Evolutionary conservation across 495 filamentous ascomycete genomes (phyloP).

Genomic region (Xylaria bambusicola): DNA sequence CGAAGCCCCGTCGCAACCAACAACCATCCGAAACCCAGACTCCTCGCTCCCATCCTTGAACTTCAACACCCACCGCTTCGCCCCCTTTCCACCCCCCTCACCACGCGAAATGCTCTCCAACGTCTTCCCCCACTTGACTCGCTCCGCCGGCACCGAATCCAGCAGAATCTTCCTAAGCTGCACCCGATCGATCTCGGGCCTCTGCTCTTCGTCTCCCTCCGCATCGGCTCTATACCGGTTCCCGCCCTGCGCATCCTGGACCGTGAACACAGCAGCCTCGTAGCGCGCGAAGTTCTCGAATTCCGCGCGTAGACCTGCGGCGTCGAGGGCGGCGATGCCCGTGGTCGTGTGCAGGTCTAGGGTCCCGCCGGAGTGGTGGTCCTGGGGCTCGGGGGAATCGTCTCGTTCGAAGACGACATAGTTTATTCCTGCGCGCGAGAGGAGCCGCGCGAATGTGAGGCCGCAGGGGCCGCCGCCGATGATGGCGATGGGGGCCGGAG

Average conservation of each 20-base stretch:
- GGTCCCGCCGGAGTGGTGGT: conserved; percentile 46
- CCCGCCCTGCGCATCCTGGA: not conserved
- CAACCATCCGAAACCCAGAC: conserved; percentile 33
- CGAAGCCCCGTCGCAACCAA: conserved; percentile 41
- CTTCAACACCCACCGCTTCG: conserved; percentile 17
- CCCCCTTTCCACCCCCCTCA: conserved; percentile 16
- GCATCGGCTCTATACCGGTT: not conserved
- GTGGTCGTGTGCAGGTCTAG: conserved; percentile 51
- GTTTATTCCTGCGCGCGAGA: conserved; percentile 40
- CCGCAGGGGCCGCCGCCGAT: conserved; percentile 58
- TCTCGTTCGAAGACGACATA: conserved; percentile 52
- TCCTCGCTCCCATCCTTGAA: conserved; percentile 31
- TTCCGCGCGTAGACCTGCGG: conserved; percentile 46
- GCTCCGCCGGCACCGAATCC: conserved; percentile 37
- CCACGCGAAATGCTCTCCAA: conserved; percentile 6
- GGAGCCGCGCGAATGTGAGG: conserved; percentile 53
- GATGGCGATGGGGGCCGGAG: conserved; percentile 45
- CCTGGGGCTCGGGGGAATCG: conserved; percentile 18
- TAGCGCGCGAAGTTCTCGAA: conserved; percentile 39
- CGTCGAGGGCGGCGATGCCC: conserved; percentile 46
- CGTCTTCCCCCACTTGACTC: conserved; percentile 30
- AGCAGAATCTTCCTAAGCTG: conserved; percentile 48
- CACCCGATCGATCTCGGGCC: conserved; percentile 44
- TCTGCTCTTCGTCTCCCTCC: not conserved
- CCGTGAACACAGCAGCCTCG: conserved; percentile 34